Percentiles rank a stretch among this genome's conserved stretches.
Conservation (phyloP, 225 moss, liverwort and hornwort species). For the Neckera pumila region DNA sequence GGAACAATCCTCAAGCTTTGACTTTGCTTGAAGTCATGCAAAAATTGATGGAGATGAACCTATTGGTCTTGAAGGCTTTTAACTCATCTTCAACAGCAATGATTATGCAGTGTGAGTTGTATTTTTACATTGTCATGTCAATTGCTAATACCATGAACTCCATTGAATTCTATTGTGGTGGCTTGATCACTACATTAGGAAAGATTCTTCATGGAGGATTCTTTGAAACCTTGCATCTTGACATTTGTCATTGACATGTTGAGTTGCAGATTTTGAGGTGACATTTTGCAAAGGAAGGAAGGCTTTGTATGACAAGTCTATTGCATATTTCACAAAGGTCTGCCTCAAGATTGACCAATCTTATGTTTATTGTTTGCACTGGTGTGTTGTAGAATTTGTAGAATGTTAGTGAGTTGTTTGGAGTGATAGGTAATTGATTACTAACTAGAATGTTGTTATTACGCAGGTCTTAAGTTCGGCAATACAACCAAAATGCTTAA, state of each 20-base stretch:
- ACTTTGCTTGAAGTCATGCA: background rate
- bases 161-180: background rate
- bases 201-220: background rate
- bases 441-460: background rate
- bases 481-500: too few relatives aligned
- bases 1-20: background rate
- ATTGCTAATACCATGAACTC: background rate
- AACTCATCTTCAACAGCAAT: background rate
- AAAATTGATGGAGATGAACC: background rate
- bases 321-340: constrained; percentile 19
- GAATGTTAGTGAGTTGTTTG: background rate
- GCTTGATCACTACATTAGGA: too few relatives aligned
- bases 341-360: background rate
- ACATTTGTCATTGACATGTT: background rate
- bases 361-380: background rate
- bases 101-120: background rate
- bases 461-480: background rate
- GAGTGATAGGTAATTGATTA: background rate
- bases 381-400: background rate
- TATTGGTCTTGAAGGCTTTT: background rate
- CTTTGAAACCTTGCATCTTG: background rate
- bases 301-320: background rate
- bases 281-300: background rate
- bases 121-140: background rate
- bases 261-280: background rate